phyloP scores from a whole-genome alignment of 805 yeast genomes.

The Lachancea waltii region DNA sequence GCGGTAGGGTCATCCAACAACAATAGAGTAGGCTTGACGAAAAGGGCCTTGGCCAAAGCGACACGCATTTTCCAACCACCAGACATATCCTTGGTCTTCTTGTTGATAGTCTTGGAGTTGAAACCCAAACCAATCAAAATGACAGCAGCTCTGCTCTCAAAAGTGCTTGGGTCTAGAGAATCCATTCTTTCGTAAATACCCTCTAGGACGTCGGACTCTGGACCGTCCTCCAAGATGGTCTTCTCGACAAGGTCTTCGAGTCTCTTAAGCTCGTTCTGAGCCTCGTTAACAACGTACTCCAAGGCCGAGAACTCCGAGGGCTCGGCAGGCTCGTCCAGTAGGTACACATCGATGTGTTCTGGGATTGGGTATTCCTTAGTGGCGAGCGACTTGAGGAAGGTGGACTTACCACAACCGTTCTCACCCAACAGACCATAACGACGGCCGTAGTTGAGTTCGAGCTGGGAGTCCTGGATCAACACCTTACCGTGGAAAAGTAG shows the following conservation, averaged over 20 bases:
- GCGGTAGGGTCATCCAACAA: conserved; percentile 98
- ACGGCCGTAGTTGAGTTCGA: conserved; percentile 95
- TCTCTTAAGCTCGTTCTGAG: conserved; percentile 85
- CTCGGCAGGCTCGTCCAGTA: conserved; percentile 96
- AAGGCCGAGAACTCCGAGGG: conserved; percentile 88
- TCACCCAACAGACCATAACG: conserved; percentile 97
- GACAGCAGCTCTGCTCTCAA: conserved; percentile 93
- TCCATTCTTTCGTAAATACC: conserved; percentile 93
- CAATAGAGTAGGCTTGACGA: conserved; percentile 93
- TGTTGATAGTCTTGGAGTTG: conserved; percentile 76
- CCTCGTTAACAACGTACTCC: conserved; percentile 95
- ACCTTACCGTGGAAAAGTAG: conserved; percentile 97
- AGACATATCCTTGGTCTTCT: conserved; percentile 97
- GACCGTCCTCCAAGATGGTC: conserved; percentile 83
- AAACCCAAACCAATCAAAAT: conserved; percentile 97
- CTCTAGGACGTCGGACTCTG: conserved; percentile 81
- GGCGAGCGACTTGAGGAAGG: conserved; percentile 86
- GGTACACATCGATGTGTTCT: conserved; percentile 80
- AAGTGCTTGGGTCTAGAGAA: conserved; percentile 90
- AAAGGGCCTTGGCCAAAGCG: conserved; percentile 93
- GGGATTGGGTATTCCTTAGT: conserved; percentile 96
- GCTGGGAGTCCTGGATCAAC: conserved; percentile 79
- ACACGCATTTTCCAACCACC: conserved; percentile 99
- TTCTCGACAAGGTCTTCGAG: conserved; percentile 89
- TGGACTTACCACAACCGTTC: conserved; percentile 98